These are phyloP conservation scores for Spathaspora passalidarum DNA, from an alignment of 805 yeast genomes.

Conservation along the genomic window DNA sequence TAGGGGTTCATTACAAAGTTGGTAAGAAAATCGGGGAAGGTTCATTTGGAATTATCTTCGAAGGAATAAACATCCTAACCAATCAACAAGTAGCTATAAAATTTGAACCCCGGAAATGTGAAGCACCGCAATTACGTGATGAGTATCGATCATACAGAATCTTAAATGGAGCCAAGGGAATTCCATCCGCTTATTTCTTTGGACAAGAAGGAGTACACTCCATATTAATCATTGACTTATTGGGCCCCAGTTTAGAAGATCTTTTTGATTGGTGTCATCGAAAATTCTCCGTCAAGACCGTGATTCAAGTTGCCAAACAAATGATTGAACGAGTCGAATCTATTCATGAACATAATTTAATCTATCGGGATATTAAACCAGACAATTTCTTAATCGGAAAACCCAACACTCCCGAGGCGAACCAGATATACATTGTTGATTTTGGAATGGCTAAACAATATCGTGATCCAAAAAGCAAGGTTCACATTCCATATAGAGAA, in stretches of 20 bases:
- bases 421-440: conserved; percentile 85
- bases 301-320: conserved; percentile 90
- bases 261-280: conserved; percentile 98
- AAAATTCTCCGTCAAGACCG: conserved; percentile 81
- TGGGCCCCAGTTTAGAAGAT: conserved; percentile 96
- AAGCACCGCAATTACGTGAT: conserved; percentile 95
- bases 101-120: conserved; percentile 94
- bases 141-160: conserved; percentile 95
- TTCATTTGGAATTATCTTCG: conserved; percentile 95
- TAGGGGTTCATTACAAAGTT: conserved; percentile 93
- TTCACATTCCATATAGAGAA: conserved; percentile 95
- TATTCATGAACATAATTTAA: conserved; percentile 85
- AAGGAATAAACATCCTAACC: conserved; percentile 89
- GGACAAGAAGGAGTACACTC: conserved; percentile 98
- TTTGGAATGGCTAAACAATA: conserved; percentile 99
- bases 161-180: conserved; percentile 75
- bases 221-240: conserved; percentile 86
- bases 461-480: conserved; percentile 93
- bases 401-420: conserved; percentile 80
- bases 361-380: conserved; percentile 96
- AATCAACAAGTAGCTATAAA: conserved; percentile 94
- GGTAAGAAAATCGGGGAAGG: conserved; percentile 99
- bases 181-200: conserved; percentile 95
- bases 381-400: conserved; percentile 94
- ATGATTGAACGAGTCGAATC: conserved; percentile 86